Conservation (phyloP, 257 asterid genomes). For the Rauvolfia tetraphylla region DNA sequence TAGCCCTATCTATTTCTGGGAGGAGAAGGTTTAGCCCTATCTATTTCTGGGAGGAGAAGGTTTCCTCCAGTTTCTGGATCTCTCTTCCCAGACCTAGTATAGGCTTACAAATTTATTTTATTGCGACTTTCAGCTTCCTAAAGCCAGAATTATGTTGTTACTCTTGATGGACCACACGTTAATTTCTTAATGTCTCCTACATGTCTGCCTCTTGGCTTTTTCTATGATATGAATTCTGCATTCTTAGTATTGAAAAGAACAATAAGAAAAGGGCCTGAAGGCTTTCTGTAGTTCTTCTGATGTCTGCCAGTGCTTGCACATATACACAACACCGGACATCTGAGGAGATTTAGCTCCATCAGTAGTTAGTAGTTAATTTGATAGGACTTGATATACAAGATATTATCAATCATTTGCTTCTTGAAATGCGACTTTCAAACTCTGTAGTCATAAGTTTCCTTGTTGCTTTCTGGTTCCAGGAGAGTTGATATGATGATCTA, state of each 20-base stretch:
- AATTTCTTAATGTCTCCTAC: not conserved
- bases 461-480: not conserved
- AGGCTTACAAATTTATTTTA: not conserved
- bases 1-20: no score
- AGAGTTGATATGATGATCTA: conserved; percentile 4
- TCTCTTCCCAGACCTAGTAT: not conserved
- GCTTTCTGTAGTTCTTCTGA: not conserved
- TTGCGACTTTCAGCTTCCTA: not conserved
- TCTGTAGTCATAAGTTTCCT: not conserved
- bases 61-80: not conserved
- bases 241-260: not conserved
- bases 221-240: not conserved
- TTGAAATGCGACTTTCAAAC: not conserved
- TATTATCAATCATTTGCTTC: not conserved
- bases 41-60: not conserved
- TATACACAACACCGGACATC: not conserved
- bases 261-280: not conserved
- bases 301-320: not conserved
- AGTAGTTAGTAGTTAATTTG: not conserved
- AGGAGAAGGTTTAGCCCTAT: not conserved
- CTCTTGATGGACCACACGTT: not conserved
- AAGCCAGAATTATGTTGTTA: not conserved
- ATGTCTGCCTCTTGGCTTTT: not conserved
- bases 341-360: not conserved
- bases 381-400: not conserved